phyloP scores from a whole-genome alignment of 2,329 filamentous ascomycete species.

The Alternaria triticina region DNA sequence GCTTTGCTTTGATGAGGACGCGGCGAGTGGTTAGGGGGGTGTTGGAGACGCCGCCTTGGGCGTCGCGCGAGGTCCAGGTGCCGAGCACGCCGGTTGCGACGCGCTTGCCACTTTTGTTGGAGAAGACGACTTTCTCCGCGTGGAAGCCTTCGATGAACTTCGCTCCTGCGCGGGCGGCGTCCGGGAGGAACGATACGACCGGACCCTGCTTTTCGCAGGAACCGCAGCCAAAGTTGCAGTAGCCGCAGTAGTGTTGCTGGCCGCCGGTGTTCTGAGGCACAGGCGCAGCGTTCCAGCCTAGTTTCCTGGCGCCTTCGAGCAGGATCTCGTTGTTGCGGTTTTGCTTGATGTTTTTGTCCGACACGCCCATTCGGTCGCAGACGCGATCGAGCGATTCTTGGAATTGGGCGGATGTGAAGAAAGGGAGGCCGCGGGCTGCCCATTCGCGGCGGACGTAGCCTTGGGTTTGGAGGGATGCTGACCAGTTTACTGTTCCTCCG shows the following conservation, averaged over 20 bases:
- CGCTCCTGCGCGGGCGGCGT: constrained; percentile 78
- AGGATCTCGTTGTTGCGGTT: constrained; percentile 74
- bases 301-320: constrained; percentile 74
- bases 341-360: constrained; percentile 69
- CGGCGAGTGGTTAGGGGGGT: constrained; percentile 61
- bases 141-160: constrained; percentile 84
- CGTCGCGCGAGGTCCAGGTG: constrained; percentile 75
- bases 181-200: constrained; percentile 76
- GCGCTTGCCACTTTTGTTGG: constrained; percentile 58
- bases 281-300: constrained; percentile 72
- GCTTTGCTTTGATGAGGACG: constrained; percentile 77
- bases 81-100: constrained; percentile 75
- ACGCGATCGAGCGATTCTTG: constrained; percentile 82
- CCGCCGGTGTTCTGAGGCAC: constrained; percentile 83
- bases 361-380: constrained; percentile 78
- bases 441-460: constrained; percentile 81
- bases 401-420: constrained; percentile 76
- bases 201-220: constrained; percentile 80
- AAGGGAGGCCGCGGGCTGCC: constrained; percentile 71
- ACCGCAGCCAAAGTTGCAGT: constrained; percentile 65
- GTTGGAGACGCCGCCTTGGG: constrained; percentile 63
- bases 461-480: constrained; percentile 70
- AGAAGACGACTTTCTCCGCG: constrained; percentile 74
- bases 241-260: constrained; percentile 73
- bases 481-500: constrained; percentile 90